These are phyloP conservation scores for Ustilago nuda DNA, from an alignment of 1,284 basidiomycete species.

Conservation along the genomic window DNA sequence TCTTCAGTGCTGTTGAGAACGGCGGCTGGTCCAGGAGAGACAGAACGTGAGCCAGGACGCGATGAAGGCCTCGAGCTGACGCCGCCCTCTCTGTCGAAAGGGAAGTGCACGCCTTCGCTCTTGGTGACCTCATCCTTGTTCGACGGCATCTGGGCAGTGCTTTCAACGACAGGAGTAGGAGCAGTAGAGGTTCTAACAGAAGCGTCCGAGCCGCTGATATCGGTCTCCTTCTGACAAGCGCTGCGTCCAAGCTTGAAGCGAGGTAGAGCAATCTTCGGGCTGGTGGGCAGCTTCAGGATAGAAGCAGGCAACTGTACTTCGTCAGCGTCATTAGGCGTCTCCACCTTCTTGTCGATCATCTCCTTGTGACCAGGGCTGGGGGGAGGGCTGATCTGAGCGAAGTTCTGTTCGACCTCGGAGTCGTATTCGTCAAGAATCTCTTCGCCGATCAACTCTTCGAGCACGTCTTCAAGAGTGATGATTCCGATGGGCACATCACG, in stretches of 20 bases:
- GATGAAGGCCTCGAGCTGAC: slow-evolving; percentile 25
- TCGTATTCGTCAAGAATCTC: slow-evolving; percentile 68
- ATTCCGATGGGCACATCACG: slow-evolving; percentile 79
- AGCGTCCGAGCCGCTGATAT: slow-evolving; percentile 2
- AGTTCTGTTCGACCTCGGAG: slow-evolving; percentile 60
- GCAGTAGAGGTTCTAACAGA: slow-evolving; percentile 9
- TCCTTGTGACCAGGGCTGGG: slow-evolving; percentile 56
- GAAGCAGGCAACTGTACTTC: slow-evolving; percentile 35
- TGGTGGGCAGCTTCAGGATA: slow-evolving; percentile 38
- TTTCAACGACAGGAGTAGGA: slow-evolving; percentile 24
- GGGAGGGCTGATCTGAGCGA: slow-evolving; percentile 56
- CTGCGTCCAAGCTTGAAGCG: slow-evolving; percentile 47
- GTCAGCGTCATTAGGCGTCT: slow-evolving; percentile 35
- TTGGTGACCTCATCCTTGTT: slow-evolving; percentile 11
- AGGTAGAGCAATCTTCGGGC: slow-evolving; percentile 41
- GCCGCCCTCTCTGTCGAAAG: slow-evolving; percentile 24
- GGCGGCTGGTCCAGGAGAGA: slow-evolving; percentile 34
- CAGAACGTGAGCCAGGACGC: slow-evolving; percentile 42
- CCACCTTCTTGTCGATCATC: slow-evolving; percentile 35
- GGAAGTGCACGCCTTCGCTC: slow-evolving; percentile 22
- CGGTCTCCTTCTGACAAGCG: slow-evolving; percentile 23
- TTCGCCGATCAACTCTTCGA: slow-evolving; percentile 75
- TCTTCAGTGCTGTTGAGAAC: slow-evolving; percentile 13
- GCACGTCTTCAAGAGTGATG: slow-evolving; percentile 90
- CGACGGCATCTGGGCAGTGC: slow-evolving; percentile 10